phyloP scores from a whole-genome alignment of 2,329 filamentous ascomycete species.

The Trichoderma lentiforme region DNA sequence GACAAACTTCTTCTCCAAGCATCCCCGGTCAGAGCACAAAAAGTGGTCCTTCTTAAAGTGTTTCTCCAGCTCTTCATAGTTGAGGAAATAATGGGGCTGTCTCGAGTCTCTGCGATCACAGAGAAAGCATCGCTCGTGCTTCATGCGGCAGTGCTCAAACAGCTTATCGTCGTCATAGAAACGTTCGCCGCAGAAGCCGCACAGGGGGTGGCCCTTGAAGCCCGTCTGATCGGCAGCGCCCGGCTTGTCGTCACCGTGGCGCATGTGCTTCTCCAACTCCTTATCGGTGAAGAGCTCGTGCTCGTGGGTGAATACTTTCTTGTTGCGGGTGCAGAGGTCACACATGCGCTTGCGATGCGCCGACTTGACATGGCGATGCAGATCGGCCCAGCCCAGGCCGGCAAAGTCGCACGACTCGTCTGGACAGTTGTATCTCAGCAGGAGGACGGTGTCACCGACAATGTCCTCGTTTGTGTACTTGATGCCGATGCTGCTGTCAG shows the following conservation, averaged over 20 bases:
- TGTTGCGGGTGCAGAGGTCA: conserved; percentile 86
- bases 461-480: conserved; percentile 87
- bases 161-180: conserved; percentile 97
- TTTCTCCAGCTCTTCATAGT: conserved; percentile 81
- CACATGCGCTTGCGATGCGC: conserved; percentile 86
- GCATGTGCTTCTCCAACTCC: conserved; percentile 84
- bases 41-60: conserved; percentile 90
- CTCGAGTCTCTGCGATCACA: conserved; percentile 72
- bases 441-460: conserved; percentile 81
- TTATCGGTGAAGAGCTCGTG: conserved; percentile 84
- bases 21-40: conserved; percentile 79
- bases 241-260: conserved; percentile 83
- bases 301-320: conserved; percentile 98
- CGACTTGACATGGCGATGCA: conserved; percentile 73
- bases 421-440: conserved; percentile 93
- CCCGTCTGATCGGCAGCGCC: conserved; percentile 89
- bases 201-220: conserved; percentile 93
- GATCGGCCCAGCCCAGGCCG: conserved; percentile 61
- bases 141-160: conserved; percentile 87
- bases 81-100: conserved; percentile 83
- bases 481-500: conserved; percentile 85
- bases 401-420: conserved; percentile 77
- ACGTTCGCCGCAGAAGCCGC: conserved; percentile 83
- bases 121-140: conserved; percentile 91
- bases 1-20: conserved; percentile 94